A percentile compares a stretch with the other conserved stretches of the same genome.
Conservation (phyloP, 352 stramenopile species). For the Phytopythium montanum region DNA sequence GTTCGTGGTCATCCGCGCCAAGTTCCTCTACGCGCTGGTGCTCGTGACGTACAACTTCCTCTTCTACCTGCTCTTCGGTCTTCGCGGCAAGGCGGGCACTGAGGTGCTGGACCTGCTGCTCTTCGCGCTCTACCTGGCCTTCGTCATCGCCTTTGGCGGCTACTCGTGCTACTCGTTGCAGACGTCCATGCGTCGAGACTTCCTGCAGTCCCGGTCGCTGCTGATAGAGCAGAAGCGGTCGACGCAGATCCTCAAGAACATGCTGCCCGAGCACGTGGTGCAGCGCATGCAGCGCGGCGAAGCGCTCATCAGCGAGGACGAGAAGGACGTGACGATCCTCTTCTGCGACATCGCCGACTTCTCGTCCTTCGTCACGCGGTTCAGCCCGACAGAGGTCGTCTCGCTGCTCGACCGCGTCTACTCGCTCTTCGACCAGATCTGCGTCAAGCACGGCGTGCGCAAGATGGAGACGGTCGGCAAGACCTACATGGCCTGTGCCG, state of each 20-base stretch:
- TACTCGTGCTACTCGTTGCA: conserved; percentile 83
- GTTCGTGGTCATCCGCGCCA: conserved; percentile 82
- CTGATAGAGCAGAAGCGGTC: conserved; percentile 75
- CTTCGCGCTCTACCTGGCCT: conserved; percentile 71
- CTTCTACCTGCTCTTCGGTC: conserved; percentile 60
- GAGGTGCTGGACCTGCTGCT: conserved; percentile 56
- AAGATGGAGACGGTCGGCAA: conserved; percentile 94
- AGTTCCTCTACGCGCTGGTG: conserved; percentile 76
- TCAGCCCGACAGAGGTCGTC: conserved; percentile 69
- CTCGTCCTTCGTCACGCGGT: conserved; percentile 72
- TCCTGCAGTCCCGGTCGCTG: conserved; percentile 74
- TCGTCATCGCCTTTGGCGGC: conserved; percentile 67
- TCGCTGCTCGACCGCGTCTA: conserved; percentile 91
- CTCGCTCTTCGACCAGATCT: conserved; percentile 90
- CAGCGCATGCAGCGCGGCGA: conserved; percentile 84
- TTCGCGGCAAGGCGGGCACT: conserved; percentile 24
- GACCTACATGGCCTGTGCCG: conserved; percentile 88
- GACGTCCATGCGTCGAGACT: conserved; percentile 80
- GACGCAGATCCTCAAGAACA: conserved; percentile 84
- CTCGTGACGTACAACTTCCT: conserved; percentile 78
- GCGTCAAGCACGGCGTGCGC: conserved; percentile 85
- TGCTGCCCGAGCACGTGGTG: conserved; percentile 80
- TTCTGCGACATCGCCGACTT: conserved; percentile 88
- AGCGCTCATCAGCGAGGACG: conserved; percentile 78
- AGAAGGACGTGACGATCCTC: conserved; percentile 85